These are phyloP conservation scores for Trichoderma polysporum DNA, from an alignment of 2,329 filamentous ascomycete genomes.

Conservation along the genomic window DNA sequence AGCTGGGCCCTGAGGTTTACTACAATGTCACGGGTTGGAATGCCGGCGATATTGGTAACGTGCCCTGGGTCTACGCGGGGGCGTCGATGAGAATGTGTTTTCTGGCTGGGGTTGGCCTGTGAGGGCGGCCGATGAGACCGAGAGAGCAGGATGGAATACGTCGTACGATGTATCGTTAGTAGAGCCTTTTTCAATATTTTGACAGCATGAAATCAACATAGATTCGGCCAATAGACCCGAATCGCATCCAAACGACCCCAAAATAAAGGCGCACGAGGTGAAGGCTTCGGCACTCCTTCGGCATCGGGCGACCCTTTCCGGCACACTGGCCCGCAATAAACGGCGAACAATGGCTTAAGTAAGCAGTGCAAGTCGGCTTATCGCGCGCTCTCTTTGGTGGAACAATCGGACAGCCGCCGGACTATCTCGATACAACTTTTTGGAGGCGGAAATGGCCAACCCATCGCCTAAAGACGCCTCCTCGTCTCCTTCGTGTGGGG, in stretches of 20 bases:
- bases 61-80: slow-evolving; percentile 68
- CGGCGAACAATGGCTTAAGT: neutral
- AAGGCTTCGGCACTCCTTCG: slow-evolving; percentile 7
- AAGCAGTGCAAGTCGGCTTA: neutral
- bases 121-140: slow-evolving; percentile 28
- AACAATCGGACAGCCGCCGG: slow-evolving; percentile 14
- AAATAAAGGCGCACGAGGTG: neutral
- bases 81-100: slow-evolving; percentile 61
- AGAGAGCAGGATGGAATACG: too few species aligned
- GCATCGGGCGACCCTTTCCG: neutral
- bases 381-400: slow-evolving; percentile 20
- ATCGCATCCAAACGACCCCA: neutral
- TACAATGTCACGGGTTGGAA: slow-evolving; percentile 64
- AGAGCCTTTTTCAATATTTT: neutral
- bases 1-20: slow-evolving; percentile 61
- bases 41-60: slow-evolving; percentile 65
- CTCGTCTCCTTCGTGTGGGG: neutral
- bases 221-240: neutral
- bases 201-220: neutral
- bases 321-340: neutral
- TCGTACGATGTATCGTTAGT: neutral
- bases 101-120: slow-evolving; percentile 55
- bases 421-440: neutral
- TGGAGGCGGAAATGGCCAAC: neutral
- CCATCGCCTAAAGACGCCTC: too few species aligned